A percentile compares a stretch with the other conserved stretches of the same genome.
Conservation (phyloP, 2,329 filamentous ascomycete species). For the Epichloe baconii region DNA sequence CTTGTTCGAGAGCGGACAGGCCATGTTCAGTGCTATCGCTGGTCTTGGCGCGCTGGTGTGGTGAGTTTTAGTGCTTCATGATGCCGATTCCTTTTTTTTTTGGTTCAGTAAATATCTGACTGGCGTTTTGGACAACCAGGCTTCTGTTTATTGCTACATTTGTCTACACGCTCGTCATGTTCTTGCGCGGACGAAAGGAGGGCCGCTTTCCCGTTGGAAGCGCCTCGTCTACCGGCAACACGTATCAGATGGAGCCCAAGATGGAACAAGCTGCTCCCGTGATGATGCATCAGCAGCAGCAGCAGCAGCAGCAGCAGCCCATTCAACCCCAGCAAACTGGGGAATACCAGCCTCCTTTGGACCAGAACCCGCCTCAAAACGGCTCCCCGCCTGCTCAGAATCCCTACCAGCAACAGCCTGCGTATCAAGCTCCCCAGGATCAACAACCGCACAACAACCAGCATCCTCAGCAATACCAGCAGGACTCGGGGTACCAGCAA, state of each 20-base stretch:
- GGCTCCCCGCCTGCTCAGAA: slow-evolving; percentile 12
- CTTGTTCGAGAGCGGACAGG: slow-evolving; percentile 22
- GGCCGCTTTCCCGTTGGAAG: slow-evolving; percentile 19
- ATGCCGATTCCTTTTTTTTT: neutral
- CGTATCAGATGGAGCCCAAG: slow-evolving; percentile 23
- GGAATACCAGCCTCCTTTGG: slow-evolving; percentile 8
- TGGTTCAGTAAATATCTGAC: neutral
- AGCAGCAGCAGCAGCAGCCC: slow-evolving; percentile 7
- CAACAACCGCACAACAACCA: slow-evolving; percentile 8
- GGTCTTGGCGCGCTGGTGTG: slow-evolving; percentile 31
- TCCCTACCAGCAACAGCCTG: slow-evolving; percentile 17
- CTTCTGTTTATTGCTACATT: slow-evolving; percentile 26
- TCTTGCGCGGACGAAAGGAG: slow-evolving; percentile 24
- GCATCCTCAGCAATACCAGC: neutral
- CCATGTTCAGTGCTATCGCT: slow-evolving; percentile 26
- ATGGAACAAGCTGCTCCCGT: slow-evolving; percentile 8
- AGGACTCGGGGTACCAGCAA: slow-evolving; percentile 8
- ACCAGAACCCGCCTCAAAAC: slow-evolving; percentile 13
- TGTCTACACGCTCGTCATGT: slow-evolving; percentile 22
- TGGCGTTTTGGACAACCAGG: slow-evolving; percentile 13
- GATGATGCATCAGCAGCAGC: slow-evolving; percentile 8
- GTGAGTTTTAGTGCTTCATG: slow-evolving; percentile 15
- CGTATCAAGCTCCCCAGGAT: slow-evolving; percentile 12
- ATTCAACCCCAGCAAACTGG: slow-evolving; percentile 9
- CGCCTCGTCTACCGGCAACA: slow-evolving; percentile 5